A percentile compares a stretch with the other conserved stretches of the same genome.
These are phyloP conservation scores for Jackrogersella minutella DNA, from an alignment of 495 filamentous ascomycete genomes.

Conservation along the genomic window DNA sequence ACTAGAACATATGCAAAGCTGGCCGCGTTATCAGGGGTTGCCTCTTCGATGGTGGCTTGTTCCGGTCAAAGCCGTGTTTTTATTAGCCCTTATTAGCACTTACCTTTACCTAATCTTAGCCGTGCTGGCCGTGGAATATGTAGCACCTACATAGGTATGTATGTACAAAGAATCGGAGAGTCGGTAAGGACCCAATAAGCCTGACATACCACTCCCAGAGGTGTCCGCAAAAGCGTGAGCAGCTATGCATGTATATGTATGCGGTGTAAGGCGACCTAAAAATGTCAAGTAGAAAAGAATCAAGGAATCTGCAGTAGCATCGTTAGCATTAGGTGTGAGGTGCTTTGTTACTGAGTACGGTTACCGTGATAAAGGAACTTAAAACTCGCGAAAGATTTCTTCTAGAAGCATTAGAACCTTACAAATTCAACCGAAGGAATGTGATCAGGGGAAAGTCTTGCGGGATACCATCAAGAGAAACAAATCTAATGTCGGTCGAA, in stretches of 20 bases:
- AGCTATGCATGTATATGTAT: conserved; percentile 36
- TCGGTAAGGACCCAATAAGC: conserved; percentile 29
- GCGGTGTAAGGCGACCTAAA: conserved; percentile 35
- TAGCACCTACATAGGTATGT: neutral
- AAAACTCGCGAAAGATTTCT: conserved; percentile 23
- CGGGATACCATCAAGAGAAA: conserved; percentile 14
- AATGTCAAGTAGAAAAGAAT: neutral
- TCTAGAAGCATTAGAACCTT: conserved; percentile 41
- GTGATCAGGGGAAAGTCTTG: conserved; percentile 38
- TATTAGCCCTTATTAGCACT: conserved; percentile 39
- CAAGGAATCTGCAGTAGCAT: conserved; percentile 15
- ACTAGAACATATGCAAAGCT: conserved; percentile 35
- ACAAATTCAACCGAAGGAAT: conserved; percentile 30
- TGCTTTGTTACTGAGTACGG: conserved; percentile 10
- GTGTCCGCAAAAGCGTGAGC: conserved; percentile 35
- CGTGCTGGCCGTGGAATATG: too few species aligned
- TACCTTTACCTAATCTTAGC: conserved; percentile 33
- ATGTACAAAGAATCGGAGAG: conserved; percentile 17
- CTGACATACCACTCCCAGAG: conserved; percentile 20
- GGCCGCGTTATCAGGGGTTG: conserved; percentile 37
- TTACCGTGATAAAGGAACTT: neutral
- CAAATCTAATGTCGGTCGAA: conserved; percentile 29
- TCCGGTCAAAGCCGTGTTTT: conserved; percentile 33
- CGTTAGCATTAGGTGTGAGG: neutral
- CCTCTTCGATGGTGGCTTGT: conserved; percentile 23